Percentiles rank a stretch among this genome's conserved stretches.
phyloP scores from a whole-genome alignment of 352 stramenopile species.

The Globisporangium carolinianum region DNA sequence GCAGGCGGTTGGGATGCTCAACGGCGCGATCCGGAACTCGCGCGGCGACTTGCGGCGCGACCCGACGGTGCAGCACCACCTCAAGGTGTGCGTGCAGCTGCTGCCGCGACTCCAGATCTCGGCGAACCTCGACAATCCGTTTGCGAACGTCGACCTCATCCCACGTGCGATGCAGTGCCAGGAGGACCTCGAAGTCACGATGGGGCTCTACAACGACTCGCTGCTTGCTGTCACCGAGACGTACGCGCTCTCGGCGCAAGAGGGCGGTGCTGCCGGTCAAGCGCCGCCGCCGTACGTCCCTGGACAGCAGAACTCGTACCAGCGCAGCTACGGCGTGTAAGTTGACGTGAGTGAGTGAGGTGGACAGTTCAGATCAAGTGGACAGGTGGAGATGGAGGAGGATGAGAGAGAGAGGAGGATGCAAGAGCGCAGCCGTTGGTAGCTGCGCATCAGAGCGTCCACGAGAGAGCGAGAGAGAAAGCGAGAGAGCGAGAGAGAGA shows the following conservation, averaged over 20 bases:
- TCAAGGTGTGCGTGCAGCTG: slow-evolving; percentile 85
- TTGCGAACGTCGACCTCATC: slow-evolving; percentile 84
- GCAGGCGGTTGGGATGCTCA: slow-evolving; percentile 68
- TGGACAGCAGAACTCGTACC: slow-evolving; percentile 87
- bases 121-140: slow-evolving; percentile 86
- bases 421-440: slow-evolving; percentile 10
- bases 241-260: slow-evolving; percentile 74
- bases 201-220: slow-evolving; percentile 87
- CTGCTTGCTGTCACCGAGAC: slow-evolving; percentile 82
- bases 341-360: not conserved
- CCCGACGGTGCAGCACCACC: slow-evolving; percentile 72
- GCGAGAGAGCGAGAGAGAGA: no score
- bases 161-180: slow-evolving; percentile 85
- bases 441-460: slow-evolving; percentile 6
- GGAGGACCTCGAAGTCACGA: slow-evolving; percentile 81
- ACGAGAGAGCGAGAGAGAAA: no score
- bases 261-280: slow-evolving; percentile 35
- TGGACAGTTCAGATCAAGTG: no score
- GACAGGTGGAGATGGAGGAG: not conserved
- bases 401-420: slow-evolving; percentile 4
- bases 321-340: slow-evolving; percentile 83
- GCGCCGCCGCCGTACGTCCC: slow-evolving; percentile 79
- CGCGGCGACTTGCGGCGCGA: slow-evolving; percentile 77
- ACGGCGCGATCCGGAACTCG: slow-evolving; percentile 72
- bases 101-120: slow-evolving; percentile 81